Evolutionary conservation across 805 yeast species (phyloP), one percentile per base, ranked within the genome.

Genomic region (Hagleromyces aurorensis): DNA sequence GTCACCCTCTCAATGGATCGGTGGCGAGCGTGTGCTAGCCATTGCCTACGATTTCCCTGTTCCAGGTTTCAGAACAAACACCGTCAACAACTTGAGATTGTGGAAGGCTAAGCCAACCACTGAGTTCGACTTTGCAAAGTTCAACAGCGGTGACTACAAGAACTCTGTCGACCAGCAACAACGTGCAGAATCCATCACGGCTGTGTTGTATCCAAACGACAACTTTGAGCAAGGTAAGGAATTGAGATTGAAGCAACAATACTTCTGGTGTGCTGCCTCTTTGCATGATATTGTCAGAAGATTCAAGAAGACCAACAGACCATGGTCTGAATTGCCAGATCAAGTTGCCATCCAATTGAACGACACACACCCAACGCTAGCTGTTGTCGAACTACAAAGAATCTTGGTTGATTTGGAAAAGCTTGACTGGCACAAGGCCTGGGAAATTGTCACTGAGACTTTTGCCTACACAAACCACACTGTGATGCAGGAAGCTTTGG

Each of bases 191-290:
- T 77, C 93, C 14, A 84, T 86, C 48, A 84, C 96, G 20, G 84
- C 96, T 5, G 95, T 86, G 11, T 65, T 86, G 51, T 86, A 86
- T 59, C 96, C 96, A 41, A 86, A 86, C 60, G 96, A 86, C 57
- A 87, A 86, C 59, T 87, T 86, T 55, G 80, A 82, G 50, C 71
- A 75, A 42, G 96, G 96, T 48, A 86, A 87, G 60, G 94, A 84
- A 55, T 69, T 86, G 52, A 75, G 96, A 55, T 72, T 86, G 58
- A 87, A 87, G 60, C 96, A 86, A 64, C 96, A 86, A 61, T 87
- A 85, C 61, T 87, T 86, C 62, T 86, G 96, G 96, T 95, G 87
- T 30, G 78, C 94, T 29, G 96, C 96, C 19, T 83, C 95, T 10
- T 69, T 87, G 44, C 85, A 81, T 48, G 96, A 86, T 57, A 86